Evolutionary conservation across 108 stramenopile species (phyloP).

Genomic region (Conticribra weissflogii): DNA sequence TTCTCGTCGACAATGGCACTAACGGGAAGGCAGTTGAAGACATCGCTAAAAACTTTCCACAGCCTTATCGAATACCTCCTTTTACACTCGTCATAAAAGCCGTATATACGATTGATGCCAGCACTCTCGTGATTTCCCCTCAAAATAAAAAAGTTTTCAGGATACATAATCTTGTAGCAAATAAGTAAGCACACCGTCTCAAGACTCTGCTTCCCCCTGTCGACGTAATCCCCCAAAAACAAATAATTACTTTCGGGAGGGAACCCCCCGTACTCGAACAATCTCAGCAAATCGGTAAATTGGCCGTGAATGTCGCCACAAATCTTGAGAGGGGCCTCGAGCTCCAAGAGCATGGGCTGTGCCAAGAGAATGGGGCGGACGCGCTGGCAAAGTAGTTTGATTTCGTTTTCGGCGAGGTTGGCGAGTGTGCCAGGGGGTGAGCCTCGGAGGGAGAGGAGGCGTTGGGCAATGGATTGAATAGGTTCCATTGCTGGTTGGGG

Average conservation of each 20-base stretch:
- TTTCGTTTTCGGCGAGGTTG: slow-evolving; percentile 77
- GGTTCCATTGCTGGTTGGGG: slow-evolving; percentile 53
- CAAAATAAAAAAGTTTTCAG: slow-evolving; percentile 92
- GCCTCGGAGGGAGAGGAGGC: slow-evolving; percentile 78
- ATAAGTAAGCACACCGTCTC: slow-evolving; percentile 92
- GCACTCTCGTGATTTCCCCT: slow-evolving; percentile 95
- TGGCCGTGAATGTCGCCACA: slow-evolving; percentile 81
- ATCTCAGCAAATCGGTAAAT: slow-evolving; percentile 77
- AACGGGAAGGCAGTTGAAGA: slow-evolving; percentile 95
- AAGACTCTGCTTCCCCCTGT: slow-evolving; percentile 88
- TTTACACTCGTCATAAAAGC: slow-evolving; percentile 91
- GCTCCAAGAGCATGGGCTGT: slow-evolving; percentile 94
- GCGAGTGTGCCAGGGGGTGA: slow-evolving; percentile 80
- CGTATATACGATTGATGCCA: slow-evolving; percentile 93
- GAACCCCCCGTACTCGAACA: slow-evolving; percentile 88
- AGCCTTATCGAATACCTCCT: slow-evolving; percentile 91
- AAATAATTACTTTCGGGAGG: slow-evolving; percentile 83
- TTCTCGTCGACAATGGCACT: slow-evolving; percentile 94
- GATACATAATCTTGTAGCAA: slow-evolving; percentile 94
- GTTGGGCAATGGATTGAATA: slow-evolving; percentile 67
- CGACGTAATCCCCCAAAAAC: slow-evolving; percentile 94
- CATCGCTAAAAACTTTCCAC: slow-evolving; percentile 95
- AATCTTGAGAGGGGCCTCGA: slow-evolving; percentile 94
- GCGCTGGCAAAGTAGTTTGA: slow-evolving; percentile 71
- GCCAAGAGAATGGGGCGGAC: slow-evolving; percentile 84